Percentiles rank a stretch among this genome's conserved stretches.
These are phyloP conservation scores for Pythium apleroticum DNA, from an alignment of 352 stramenopile genomes.

Conservation along the genomic window DNA sequence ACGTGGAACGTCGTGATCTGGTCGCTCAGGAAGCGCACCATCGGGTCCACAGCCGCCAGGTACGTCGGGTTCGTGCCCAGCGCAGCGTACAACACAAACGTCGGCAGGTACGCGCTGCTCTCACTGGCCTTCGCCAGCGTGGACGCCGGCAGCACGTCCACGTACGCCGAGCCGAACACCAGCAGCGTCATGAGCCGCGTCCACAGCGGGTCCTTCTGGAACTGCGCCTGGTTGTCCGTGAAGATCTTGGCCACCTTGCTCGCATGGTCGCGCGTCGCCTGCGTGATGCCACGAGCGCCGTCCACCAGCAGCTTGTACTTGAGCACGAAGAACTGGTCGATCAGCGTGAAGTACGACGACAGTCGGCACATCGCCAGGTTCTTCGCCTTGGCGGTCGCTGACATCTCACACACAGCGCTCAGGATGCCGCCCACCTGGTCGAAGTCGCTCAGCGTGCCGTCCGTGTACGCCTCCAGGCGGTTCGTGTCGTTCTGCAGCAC, in stretches of 20 bases:
- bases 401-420: conserved; percentile 6
- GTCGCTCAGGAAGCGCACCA: conserved; percentile 11
- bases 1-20: conserved; percentile 13
- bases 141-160: neutral
- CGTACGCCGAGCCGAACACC: conserved; percentile 5
- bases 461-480: conserved; percentile 9
- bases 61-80: conserved; percentile 7
- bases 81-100: conserved; percentile 3
- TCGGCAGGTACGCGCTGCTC: neutral
- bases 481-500: conserved; percentile 5
- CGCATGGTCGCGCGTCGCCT: neutral
- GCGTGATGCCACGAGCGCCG: conserved; percentile 8
- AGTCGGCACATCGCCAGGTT: conserved; percentile 4
- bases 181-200: conserved; percentile 14
- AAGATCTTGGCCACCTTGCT: conserved; percentile 1
- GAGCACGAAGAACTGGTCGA: conserved; percentile 13
- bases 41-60: neutral
- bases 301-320: conserved; percentile 10
- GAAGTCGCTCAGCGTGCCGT: conserved; percentile 13
- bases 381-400: neutral
- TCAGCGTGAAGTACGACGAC: conserved; percentile 13
- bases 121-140: neutral
- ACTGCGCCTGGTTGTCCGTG: conserved; percentile 4
- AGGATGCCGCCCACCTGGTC: conserved; percentile 12
- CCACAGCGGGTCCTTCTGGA: conserved; percentile 10